These are phyloP conservation scores for Cladosporium colombiae DNA, from an alignment of 2,329 filamentous ascomycete species.

Conservation along the genomic window DNA sequence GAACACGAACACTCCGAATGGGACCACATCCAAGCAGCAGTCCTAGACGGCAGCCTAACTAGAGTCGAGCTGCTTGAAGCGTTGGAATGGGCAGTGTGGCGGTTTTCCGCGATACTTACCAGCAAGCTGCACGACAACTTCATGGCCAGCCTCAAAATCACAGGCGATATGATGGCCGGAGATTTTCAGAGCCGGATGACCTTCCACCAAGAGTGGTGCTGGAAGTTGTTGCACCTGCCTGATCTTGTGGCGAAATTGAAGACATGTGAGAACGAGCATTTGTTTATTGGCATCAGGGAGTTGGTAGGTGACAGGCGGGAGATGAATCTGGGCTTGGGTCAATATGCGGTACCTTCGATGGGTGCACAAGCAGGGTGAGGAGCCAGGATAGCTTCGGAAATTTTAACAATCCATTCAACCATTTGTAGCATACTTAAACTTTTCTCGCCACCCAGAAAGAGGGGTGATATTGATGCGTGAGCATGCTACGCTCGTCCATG, in stretches of 20 bases:
- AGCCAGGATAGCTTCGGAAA: neutral
- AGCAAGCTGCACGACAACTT: neutral
- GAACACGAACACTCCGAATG: neutral
- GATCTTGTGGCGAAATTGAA: neutral
- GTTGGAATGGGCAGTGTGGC: neutral
- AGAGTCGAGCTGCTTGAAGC: neutral
- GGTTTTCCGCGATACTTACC: neutral
- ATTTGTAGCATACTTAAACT: slow-evolving; percentile 22
- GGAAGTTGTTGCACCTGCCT: neutral
- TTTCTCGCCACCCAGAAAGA: slow-evolving; percentile 87
- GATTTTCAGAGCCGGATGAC: too few relatives aligned
- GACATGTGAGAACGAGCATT: neutral
- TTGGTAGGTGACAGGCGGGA: neutral
- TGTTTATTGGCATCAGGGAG: neutral
- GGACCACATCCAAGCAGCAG: neutral
- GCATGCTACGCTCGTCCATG: slow-evolving; percentile 79
- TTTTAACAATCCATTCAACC: neutral
- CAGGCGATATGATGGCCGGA: neutral
- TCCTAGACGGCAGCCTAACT: neutral
- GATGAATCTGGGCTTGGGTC: neutral
- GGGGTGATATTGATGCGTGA: slow-evolving; percentile 77
- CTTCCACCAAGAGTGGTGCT: neutral
- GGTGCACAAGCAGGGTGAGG: neutral
- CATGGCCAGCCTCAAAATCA: neutral
- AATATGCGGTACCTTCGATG: neutral